These are phyloP conservation scores for Symbiodinium pilosum DNA, from an alignment of 73 alveolate genomes.

Conservation along the genomic window DNA sequence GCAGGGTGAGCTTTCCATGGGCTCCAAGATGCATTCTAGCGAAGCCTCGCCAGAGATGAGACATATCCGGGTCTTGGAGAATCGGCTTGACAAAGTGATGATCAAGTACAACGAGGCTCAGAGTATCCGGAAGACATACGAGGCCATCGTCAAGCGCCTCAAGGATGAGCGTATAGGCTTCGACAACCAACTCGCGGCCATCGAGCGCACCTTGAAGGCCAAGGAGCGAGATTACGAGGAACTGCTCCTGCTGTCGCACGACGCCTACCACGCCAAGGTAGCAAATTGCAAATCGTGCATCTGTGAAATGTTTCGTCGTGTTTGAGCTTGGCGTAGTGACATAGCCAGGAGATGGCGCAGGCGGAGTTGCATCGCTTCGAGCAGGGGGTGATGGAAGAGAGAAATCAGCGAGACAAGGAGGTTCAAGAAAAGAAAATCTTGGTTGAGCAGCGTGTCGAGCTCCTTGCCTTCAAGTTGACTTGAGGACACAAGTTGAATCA, in stretches of 20 bases:
- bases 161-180: conserved; percentile 99
- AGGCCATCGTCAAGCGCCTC: conserved; percentile 96
- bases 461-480: background rate
- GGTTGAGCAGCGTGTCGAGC: conserved; percentile 96
- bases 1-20: conserved; percentile 66
- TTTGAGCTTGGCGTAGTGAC: too few species aligned
- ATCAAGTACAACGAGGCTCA: conserved; percentile 98
- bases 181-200: conserved; percentile 99
- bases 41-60: conserved; percentile 98
- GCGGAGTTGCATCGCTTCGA: conserved; percentile 96
- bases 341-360: conserved; percentile 60
- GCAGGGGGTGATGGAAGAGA: conserved; percentile 95
- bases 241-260: conserved; percentile 99
- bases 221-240: conserved; percentile 97
- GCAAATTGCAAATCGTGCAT: conserved; percentile 45
- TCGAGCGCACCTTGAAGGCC: conserved; percentile 98
- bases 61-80: conserved; percentile 98
- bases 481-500: too few species aligned
- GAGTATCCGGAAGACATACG: conserved; percentile 97
- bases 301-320: too few species aligned
- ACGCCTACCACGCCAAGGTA: conserved; percentile 99
- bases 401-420: conserved; percentile 97
- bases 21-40: conserved; percentile 89
- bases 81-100: conserved; percentile 97
- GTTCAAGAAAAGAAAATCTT: conserved; percentile 96